Conservation (phyloP, 495 filamentous ascomycete genomes). For the Aspergillus saccharolyticus region DNA sequence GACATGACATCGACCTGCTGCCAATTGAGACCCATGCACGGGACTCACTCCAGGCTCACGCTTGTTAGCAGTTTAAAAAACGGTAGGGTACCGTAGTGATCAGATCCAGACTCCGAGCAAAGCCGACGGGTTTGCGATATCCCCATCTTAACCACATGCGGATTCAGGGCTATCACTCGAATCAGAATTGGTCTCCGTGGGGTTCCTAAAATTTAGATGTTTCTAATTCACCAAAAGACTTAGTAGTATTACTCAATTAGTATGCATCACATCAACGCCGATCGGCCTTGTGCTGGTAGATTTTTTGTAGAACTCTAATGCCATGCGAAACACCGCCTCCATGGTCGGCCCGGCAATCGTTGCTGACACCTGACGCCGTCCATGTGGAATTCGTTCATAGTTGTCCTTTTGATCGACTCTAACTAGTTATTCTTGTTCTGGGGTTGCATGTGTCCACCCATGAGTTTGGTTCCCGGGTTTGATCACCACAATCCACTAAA, state of each 20-base stretch:
- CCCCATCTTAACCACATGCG: too few relatives aligned
- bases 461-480: background rate
- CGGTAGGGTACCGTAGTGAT: too few relatives aligned
- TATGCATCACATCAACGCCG: background rate
- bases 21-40: too few relatives aligned
- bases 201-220: too few relatives aligned
- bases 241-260: background rate
- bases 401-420: background rate
- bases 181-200: too few relatives aligned
- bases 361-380: background rate
- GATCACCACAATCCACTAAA: background rate
- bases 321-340: background rate
- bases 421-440: too few relatives aligned
- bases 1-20: background rate
- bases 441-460: background rate
- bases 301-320: background rate
- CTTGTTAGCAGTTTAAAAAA: too few relatives aligned
- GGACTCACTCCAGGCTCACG: too few relatives aligned
- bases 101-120: too few relatives aligned
- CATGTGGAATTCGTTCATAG: background rate
- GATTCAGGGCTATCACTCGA: too few relatives aligned
- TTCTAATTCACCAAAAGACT: too few relatives aligned
- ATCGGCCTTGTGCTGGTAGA: background rate
- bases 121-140: too few relatives aligned
- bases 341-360: background rate